phyloP scores from a whole-genome alignment of 2,329 filamentous ascomycete species.

The Penicillium griseofulvum region DNA sequence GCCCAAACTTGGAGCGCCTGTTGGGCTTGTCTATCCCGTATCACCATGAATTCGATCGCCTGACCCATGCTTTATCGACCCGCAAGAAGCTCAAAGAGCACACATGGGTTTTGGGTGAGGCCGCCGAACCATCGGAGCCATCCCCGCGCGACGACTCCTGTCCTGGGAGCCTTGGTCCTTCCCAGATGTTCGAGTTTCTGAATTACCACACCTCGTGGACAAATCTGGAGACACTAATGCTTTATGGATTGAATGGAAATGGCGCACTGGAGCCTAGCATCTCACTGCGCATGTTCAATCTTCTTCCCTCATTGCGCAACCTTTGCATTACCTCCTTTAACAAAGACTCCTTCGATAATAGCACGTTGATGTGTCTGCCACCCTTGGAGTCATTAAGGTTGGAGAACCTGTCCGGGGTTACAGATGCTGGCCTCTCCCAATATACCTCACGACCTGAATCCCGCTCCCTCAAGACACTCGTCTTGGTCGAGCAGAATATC shows the following conservation, averaged over 20 bases:
- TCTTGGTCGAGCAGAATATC: slow-evolving; percentile 55
- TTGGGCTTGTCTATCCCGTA: slow-evolving; percentile 55
- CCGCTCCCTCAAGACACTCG: slow-evolving; percentile 46
- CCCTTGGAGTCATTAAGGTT: slow-evolving; percentile 54
- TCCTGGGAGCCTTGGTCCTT: slow-evolving; percentile 48
- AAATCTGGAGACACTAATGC: slow-evolving; percentile 53
- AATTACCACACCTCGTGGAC: slow-evolving; percentile 53
- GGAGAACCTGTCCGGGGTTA: slow-evolving; percentile 55
- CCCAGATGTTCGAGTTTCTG: slow-evolving; percentile 53
- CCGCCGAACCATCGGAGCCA: slow-evolving; percentile 39
- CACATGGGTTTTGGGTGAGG: slow-evolving; percentile 55
- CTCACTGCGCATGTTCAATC: slow-evolving; percentile 53
- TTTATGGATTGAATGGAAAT: slow-evolving; percentile 47
- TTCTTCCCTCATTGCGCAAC: slow-evolving; percentile 53
- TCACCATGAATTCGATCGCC: slow-evolving; percentile 53
- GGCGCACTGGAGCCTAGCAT: slow-evolving; percentile 54
- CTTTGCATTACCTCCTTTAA: slow-evolving; percentile 56
- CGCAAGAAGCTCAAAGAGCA: slow-evolving; percentile 54
- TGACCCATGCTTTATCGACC: slow-evolving; percentile 57
- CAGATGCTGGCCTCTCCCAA: slow-evolving; percentile 54
- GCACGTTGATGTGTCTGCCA: slow-evolving; percentile 54
- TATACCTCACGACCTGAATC: slow-evolving; percentile 50
- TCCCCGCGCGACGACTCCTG: slow-evolving; percentile 36
- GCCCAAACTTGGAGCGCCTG: slow-evolving; percentile 56
- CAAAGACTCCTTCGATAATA: slow-evolving; percentile 54